Evolutionary conservation across 2,329 filamentous ascomycete genomes (phyloP), one percentile per base, ranked within the genome.

Genomic region (Apiospora kogelbergensis): DNA sequence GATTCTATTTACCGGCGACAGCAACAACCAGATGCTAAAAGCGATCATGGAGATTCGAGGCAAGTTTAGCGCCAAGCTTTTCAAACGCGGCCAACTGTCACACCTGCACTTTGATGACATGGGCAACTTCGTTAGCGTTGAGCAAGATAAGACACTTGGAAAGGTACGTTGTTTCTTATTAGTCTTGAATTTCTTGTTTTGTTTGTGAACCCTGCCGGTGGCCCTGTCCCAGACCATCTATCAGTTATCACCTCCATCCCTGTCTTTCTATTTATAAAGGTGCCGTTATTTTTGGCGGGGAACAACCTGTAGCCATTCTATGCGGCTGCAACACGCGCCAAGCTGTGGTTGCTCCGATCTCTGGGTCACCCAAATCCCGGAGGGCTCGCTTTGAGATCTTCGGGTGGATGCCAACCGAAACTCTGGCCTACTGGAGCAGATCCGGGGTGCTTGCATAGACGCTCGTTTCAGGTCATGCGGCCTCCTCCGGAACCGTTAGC

Each of bases 1-100:
- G 80, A 98, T 99, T 69, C 85, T 99, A 41, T 99, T 99, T 79
- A 94, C 94, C 0, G 96, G 96, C 70, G 89, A 93, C 72, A 96
- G 93, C 82, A 99, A 99, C 84, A 99, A 99, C 78, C 94, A 97
- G 82, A 99, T 99, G 96, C 88, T 99, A 70, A 93, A 93, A 72
- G 91, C 92, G 24, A 97, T 99, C 75, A 97, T 98, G 90, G 95
- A 99, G 78, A 94, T 95, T 75, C 91, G 97, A 64, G 96, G 96
- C 76, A 97, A 95, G 80, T 91, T 98, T 72, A 95, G 93, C 40
- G 90, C 92, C 63, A 98, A 98, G 80, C 85, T 98, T 71, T 90
- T 97, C 76, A 94, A 93, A 75, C 91, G 92, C 67, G 94, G 95
- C 2, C 87, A 93, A 72, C 86, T 97, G 70, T 89, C 91, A 17